Conservation (phyloP, 78 protist species). For the Guillardia theta region DNA sequence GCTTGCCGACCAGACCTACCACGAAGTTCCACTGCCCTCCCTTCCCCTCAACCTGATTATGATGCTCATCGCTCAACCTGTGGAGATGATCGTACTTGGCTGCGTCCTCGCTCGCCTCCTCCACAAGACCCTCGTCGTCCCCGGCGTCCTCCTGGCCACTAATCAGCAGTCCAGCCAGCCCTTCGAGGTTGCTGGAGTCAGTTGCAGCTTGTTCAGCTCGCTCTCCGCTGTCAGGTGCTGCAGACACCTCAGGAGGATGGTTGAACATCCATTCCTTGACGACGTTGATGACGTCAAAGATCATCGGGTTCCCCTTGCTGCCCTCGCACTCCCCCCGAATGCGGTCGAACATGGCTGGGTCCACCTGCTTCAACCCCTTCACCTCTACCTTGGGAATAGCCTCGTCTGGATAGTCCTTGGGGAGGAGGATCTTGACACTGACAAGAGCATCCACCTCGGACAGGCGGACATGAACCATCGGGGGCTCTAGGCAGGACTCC, state of each 20-base stretch:
- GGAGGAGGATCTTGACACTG: neutral
- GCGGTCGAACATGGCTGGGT: neutral
- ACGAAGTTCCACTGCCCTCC: neutral
- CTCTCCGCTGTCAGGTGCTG: neutral
- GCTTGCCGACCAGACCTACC: slow-evolving; percentile 51
- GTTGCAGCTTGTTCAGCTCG: too few relatives aligned
- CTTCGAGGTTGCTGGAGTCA: too few relatives aligned
- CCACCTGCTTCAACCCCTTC: neutral
- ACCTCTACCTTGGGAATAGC: neutral
- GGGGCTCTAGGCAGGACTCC: neutral
- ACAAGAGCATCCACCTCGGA: neutral
- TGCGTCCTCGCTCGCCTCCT: neutral
- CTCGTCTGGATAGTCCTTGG: neutral
- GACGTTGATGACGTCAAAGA: neutral
- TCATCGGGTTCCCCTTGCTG: neutral
- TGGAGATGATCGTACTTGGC: neutral
- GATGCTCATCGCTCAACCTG: neutral
- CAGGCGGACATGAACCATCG: neutral
- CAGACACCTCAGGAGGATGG: neutral
- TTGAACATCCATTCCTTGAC: neutral
- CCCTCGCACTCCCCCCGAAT: neutral
- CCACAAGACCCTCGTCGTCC: neutral
- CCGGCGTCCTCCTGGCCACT: neutral
- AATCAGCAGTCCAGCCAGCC: neutral
- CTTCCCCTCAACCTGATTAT: neutral